phyloP scores from a whole-genome alignment of 345 rosid species.

The Bruguiera parviflora region DNA sequence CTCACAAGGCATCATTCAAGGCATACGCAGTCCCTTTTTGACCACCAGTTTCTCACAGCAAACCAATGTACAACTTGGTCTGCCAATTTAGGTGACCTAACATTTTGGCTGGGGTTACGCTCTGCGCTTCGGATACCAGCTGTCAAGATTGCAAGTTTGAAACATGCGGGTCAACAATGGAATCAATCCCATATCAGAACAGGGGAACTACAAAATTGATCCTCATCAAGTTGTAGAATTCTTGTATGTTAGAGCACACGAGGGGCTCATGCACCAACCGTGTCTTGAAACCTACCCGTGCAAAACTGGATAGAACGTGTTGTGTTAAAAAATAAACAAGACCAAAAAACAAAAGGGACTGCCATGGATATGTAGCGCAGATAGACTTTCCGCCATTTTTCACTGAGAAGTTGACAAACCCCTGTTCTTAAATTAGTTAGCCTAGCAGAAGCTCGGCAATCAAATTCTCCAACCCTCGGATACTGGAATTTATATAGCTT shows the following conservation, averaged over 20 bases:
- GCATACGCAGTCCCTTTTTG: neutral
- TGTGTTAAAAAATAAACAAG: too few relatives aligned
- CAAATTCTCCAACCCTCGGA: neutral
- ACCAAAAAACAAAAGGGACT: slow-evolving; percentile 12
- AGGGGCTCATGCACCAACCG: too few relatives aligned
- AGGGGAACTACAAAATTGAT: too few relatives aligned
- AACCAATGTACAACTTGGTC: neutral
- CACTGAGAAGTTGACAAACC: too few relatives aligned
- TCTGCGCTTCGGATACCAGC: neutral
- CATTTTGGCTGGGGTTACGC: neutral
- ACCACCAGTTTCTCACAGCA: neutral
- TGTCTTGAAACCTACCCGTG: too few relatives aligned
- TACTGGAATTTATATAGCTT: neutral
- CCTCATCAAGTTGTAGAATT: slow-evolving; percentile 9
- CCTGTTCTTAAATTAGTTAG: too few relatives aligned
- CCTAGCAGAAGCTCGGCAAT: too few relatives aligned
- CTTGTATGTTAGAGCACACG: neutral
- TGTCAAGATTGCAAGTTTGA: neutral
- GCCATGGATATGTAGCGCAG: neutral
- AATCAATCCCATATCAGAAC: neutral
- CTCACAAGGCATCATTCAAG: too few relatives aligned
- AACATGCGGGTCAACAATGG: neutral
- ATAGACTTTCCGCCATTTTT: too few relatives aligned
- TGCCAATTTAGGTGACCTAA: neutral
- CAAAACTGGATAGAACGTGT: too few relatives aligned